Evolutionary conservation across 106 monocot species (phyloP).

Genomic region (Dendrobium officinale): DNA sequence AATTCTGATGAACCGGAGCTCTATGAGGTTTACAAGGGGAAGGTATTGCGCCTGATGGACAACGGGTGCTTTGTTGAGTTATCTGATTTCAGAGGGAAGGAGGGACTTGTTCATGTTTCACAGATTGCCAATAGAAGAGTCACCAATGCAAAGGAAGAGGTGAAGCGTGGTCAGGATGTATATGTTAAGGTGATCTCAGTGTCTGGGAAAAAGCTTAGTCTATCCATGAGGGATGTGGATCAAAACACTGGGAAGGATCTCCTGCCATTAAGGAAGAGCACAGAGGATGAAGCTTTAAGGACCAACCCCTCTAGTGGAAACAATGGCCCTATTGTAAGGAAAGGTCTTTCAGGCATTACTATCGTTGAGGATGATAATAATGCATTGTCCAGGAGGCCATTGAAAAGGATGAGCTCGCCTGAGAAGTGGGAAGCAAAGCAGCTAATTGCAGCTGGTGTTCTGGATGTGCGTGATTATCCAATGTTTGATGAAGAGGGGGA

Average conservation of each 20-base stretch:
- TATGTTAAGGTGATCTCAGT: conserved; percentile 86
- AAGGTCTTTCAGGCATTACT: conserved; percentile 69
- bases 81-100: conserved; percentile 50
- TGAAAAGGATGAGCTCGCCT: conserved; percentile 95
- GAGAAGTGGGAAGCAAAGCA: conserved; percentile 98
- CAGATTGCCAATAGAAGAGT: conserved; percentile 70
- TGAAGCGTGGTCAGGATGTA: conserved; percentile 83
- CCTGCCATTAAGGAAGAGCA: conserved; percentile 50
- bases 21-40: conserved; percentile 65
- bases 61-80: conserved; percentile 88
- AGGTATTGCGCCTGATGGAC: conserved; percentile 85
- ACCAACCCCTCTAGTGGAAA: conserved; percentile 53
- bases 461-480: conserved; percentile 59
- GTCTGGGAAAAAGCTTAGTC: conserved; percentile 70
- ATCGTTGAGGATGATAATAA: conserved; percentile 47
- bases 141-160: conserved; percentile 55
- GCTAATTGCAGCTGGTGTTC: conserved; percentile 75
- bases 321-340: conserved; percentile 31
- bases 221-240: conserved; percentile 89
- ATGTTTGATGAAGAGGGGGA: conserved; percentile 90
- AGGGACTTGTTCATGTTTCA: conserved; percentile 84
- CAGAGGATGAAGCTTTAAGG: conserved; percentile 50
- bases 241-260: conserved; percentile 79
- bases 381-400: conserved; percentile 48
- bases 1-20: conserved; percentile 56